These are phyloP conservation scores for Salix koriyanagi DNA, from an alignment of 345 rosid species.

Conservation along the genomic window DNA sequence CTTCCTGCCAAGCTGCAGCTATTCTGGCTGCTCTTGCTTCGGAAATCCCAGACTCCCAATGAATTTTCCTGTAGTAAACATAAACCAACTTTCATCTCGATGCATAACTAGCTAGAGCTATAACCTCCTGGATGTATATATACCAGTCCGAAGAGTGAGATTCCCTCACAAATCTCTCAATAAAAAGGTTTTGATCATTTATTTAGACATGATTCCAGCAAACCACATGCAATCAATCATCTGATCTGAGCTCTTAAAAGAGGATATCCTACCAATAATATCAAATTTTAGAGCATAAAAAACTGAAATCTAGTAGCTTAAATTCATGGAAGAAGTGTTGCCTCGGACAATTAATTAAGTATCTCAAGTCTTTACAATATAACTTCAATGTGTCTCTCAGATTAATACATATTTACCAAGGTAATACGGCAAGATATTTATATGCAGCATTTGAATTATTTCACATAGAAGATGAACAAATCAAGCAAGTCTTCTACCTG, in stretches of 20 bases:
- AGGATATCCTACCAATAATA: background rate
- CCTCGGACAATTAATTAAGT: background rate
- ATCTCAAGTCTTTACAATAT: background rate
- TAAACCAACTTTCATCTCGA: background rate
- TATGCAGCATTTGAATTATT: background rate
- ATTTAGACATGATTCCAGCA: background rate
- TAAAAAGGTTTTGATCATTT: background rate
- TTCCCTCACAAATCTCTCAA: background rate
- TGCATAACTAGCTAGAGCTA: background rate
- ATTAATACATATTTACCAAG: background rate
- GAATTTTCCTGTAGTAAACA: constrained; percentile 45
- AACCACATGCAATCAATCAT: background rate
- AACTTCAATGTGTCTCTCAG: background rate
- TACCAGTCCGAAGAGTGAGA: background rate
- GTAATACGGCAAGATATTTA: background rate
- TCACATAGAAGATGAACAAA: background rate
- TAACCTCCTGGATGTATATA: background rate
- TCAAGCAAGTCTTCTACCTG: background rate
- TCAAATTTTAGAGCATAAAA: background rate
- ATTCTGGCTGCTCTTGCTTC: constrained; percentile 55
- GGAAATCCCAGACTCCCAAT: constrained; percentile 66
- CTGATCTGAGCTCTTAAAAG: background rate
- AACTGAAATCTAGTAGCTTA: background rate
- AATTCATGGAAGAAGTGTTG: background rate
- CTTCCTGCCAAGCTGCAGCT: constrained; percentile 44